A percentile compares a stretch with the other conserved stretches of the same genome.
phyloP scores from a whole-genome alignment of 2,329 filamentous ascomycete species.

The Beauveria sp. region DNA sequence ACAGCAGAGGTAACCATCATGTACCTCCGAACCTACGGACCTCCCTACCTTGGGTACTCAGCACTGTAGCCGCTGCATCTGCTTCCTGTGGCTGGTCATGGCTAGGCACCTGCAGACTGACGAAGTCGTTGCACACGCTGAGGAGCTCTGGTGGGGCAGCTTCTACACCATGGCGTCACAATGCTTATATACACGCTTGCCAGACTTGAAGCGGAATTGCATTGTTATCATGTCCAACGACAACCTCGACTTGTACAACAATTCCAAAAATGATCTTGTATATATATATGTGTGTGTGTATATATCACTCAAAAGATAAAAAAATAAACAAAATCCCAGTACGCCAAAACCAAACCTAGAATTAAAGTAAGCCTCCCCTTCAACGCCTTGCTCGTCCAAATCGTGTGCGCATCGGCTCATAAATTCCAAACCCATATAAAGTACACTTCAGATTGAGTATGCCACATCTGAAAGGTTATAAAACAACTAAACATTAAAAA shows the following conservation, averaged over 20 bases:
- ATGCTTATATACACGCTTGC: background rate
- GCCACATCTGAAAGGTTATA: background rate
- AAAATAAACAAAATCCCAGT: background rate
- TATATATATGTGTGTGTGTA: background rate
- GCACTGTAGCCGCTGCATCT: too few species aligned
- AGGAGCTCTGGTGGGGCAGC: background rate
- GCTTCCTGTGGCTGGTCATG: background rate
- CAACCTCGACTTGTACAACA: background rate
- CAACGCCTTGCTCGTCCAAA: conserved; percentile 4
- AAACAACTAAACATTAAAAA: background rate
- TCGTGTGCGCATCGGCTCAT: background rate
- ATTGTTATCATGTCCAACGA: background rate
- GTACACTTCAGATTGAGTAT: background rate
- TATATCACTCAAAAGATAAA: background rate
- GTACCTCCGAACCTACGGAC: too few species aligned
- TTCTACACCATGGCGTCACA: background rate
- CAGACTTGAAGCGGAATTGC: background rate
- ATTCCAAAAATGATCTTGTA: background rate
- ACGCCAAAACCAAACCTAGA: background rate
- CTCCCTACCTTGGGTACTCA: background rate
- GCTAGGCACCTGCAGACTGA: conserved; percentile 8
- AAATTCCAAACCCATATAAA: background rate
- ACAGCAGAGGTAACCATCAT: background rate
- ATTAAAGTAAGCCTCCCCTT: background rate
- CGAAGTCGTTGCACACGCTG: background rate